Percentiles rank a stretch among this genome's conserved stretches.
phyloP scores from a whole-genome alignment of 257 asterid species.

The Nicotiana paniculata region DNA sequence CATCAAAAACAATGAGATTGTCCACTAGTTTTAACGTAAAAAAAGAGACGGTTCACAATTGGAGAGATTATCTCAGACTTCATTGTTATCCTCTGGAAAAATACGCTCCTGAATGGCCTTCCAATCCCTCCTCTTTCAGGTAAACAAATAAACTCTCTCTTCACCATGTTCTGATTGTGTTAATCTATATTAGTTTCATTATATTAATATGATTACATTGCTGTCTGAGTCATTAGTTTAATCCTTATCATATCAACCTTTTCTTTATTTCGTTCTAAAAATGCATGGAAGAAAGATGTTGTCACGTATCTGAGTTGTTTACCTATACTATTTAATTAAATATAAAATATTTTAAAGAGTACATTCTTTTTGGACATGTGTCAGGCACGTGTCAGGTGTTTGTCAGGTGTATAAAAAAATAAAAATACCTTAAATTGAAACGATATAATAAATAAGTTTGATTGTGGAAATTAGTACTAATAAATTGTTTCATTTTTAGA shows the following conservation, averaged over 20 bases:
- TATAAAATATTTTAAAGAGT: neutral
- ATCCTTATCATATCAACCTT: neutral
- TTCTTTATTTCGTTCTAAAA: neutral
- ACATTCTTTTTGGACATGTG: neutral
- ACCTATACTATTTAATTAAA: neutral
- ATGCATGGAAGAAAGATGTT: neutral
- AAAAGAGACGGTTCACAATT: slow-evolving; percentile 72
- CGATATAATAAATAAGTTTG: neutral
- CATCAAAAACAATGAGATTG: slow-evolving; percentile 56
- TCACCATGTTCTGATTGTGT: neutral
- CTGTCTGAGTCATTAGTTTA: neutral
- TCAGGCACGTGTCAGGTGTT: neutral
- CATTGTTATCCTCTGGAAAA: slow-evolving; percentile 79
- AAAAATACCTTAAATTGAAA: no score
- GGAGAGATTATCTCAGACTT: slow-evolving; percentile 94
- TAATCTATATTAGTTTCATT: neutral
- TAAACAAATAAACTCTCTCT: slow-evolving; percentile 7
- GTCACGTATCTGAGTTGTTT: neutral
- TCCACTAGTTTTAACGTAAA: slow-evolving; percentile 70
- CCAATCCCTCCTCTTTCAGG: slow-evolving; percentile 74
- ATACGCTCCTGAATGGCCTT: slow-evolving; percentile 71
- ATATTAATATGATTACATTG: neutral
- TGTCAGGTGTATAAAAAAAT: neutral
- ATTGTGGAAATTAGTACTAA: neutral
- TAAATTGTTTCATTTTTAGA: neutral